Evolutionary conservation across 2,329 filamentous ascomycete species (phyloP), one percentile per base, ranked within the genome.

Genomic region (Cercospora berteroae): DNA sequence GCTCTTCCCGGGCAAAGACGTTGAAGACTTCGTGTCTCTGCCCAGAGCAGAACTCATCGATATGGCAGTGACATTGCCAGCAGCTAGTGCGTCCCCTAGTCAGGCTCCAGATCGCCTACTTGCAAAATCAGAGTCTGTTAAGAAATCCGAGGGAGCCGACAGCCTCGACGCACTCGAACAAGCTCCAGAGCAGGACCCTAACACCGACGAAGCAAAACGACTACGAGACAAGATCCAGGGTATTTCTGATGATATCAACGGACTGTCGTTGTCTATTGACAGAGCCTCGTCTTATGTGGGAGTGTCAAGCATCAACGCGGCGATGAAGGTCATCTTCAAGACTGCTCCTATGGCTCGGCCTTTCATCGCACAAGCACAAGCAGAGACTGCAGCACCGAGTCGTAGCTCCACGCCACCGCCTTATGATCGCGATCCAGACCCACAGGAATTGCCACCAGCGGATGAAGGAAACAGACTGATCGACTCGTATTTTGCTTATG

Each of bases 161-260:
- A 86, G 83, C 64, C 79, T 87, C 5, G 85, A 87, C 69, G 82
- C 83, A 55, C 83, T 93, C 13, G 90, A 93, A 76, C 89, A 90
- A 72, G 88, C 92, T 73, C 90, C 90, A 0, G 83, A 84, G 23
- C 82, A 86, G 57, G 87, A 89, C 71, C 83, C 84, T 3, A 87
- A 88, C 75, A 89, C 87, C 85, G 90, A 92, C 68, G 90, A 93
- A 74, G 87, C 79, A 36, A 79, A 72, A 23, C 68, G 79, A 65
- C 78, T 82, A 59, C 76, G 78, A 58, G 72, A 78, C 63, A 78
- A 79, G 52, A 78, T 82, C 27, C 81, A 83, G 67, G 78, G 80
- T 59, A 81, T 76, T 31, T 75, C 75, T 2, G 75, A 77, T 67
- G 76, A 77, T 48, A 73, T 77, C 39, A 74, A 77, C 63, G 75